phyloP scores from a whole-genome alignment of 805 yeast species.

The Kuraishia borneana region DNA sequence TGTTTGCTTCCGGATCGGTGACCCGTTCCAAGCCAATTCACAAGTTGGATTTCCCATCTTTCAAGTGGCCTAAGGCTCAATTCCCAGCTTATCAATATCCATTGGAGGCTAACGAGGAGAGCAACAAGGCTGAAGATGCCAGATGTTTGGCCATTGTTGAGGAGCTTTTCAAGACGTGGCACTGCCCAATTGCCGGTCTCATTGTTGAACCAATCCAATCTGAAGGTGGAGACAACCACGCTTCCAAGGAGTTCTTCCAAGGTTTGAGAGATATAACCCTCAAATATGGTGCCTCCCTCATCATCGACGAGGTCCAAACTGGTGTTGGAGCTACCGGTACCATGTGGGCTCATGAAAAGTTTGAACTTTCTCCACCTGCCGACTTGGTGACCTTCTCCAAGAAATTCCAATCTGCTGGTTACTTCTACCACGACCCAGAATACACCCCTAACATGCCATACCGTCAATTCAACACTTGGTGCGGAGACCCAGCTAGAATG shows the following conservation, averaged over 20 bases:
- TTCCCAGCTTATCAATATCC: conserved; percentile 85
- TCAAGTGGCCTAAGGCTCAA: conserved; percentile 46
- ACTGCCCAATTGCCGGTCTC: conserved; percentile 37
- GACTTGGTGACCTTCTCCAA: conserved; percentile 65
- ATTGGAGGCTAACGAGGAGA: conserved; percentile 49
- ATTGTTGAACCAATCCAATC: conserved; percentile 57
- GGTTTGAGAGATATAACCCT: conserved; percentile 48
- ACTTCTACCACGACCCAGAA: conserved; percentile 47
- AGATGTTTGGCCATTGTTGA: conserved; percentile 35
- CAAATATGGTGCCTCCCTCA: conserved; percentile 46
- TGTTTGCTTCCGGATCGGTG: conserved; percentile 44
- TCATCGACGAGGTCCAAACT: conserved; percentile 65
- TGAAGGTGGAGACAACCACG: conserved; percentile 73
- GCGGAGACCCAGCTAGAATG: conserved; percentile 66
- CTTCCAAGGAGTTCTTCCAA: conserved; percentile 49
- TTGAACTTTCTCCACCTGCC: conserved; percentile 48
- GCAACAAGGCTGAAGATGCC: conserved; percentile 35
- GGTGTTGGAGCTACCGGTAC: conserved; percentile 69
- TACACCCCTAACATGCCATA: conserved; percentile 51
- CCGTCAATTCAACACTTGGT: conserved; percentile 71
- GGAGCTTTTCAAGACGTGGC: conserved; percentile 23
- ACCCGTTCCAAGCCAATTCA: conserved; percentile 48
- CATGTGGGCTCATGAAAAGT: conserved; percentile 67
- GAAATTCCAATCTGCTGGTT: conserved; percentile 67
- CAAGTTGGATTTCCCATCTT: conserved; percentile 49